phyloP scores from a whole-genome alignment of 2,329 filamentous ascomycete genomes.

The Pestalotiopsis sp. region DNA sequence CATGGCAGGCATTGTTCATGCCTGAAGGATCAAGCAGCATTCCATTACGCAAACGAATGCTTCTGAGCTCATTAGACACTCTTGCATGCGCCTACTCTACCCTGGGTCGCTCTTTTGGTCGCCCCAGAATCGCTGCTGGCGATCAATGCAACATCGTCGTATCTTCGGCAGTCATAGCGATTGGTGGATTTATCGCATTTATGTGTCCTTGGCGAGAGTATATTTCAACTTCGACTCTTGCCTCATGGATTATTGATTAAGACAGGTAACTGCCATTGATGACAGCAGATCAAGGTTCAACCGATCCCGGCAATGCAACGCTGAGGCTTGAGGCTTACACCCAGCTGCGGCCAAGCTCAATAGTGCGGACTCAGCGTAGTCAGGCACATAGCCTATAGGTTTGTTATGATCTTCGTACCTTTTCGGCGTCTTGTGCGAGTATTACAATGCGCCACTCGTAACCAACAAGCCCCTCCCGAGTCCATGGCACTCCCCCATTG shows the following conservation, averaged over 20 bases:
- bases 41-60: neutral
- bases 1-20: neutral
- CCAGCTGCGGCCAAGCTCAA: slow-evolving; percentile 3
- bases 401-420: neutral
- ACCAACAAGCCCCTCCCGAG: neutral
- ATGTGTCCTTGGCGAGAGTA: neutral
- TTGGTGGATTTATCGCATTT: neutral
- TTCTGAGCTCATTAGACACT: neutral
- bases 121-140: neutral
- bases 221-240: slow-evolving; percentile 3
- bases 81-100: neutral
- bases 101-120: neutral
- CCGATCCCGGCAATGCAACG: neutral
- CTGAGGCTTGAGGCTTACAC: neutral
- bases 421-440: neutral
- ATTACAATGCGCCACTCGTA: neutral
- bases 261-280: neutral
- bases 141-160: neutral
- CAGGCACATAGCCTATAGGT: neutral
- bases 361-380: neutral
- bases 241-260: neutral
- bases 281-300: neutral
- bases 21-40: neutral
- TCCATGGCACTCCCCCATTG: neutral
- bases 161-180: neutral